Evolutionary conservation across 148 eudicot genomes (phyloP), one percentile per base, ranked within the genome.

Genomic region (Rhododendron molle): DNA sequence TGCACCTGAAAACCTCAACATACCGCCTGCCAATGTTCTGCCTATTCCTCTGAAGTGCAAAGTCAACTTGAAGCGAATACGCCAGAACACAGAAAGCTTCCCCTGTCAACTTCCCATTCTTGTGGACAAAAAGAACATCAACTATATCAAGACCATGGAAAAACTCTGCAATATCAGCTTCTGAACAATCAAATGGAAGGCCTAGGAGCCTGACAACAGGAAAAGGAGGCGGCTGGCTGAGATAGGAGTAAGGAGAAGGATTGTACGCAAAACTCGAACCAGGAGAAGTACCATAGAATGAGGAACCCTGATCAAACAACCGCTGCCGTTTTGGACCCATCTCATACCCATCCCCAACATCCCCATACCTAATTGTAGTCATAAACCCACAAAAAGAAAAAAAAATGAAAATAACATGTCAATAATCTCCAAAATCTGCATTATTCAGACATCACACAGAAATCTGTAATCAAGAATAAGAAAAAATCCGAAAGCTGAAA

Each of bases 191-290:
- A 88, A 94, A 96, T 78, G 99, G 99, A 34, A 96, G 98, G 81
- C 99, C 99, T 60, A 98, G 94, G 28, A 95, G 98, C 83, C 97
- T 88, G 56, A 96, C 99, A 86, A 93, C 95, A 56, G 99, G 99
- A 85, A 94, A 95, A 23, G 96, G 92, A 83, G 98, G 93, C 46
- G 93, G 94, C 40, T 91, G 93, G 54, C 87, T 88, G 72, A 83
- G 84, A 69, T 94, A 92, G 40, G 95, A 92, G 85, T 86, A 92
- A 30, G 91, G 89, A 77, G 92, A 85, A 72, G 96, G 90, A 82
- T 88, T 93, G 87, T 96, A 95, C 91, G 91, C 89, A 50, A 86
- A 93, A 88, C 91, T 95, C 34, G 98, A 90, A 84, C 90, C 92
- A 79, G 93, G 86, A 47, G 95, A 87, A 71, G 94, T 85, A 44